Evolutionary conservation across 345 rosid genomes (phyloP), one percentile per base, ranked within the genome.

Genomic region (Salix arbutifolia): DNA sequence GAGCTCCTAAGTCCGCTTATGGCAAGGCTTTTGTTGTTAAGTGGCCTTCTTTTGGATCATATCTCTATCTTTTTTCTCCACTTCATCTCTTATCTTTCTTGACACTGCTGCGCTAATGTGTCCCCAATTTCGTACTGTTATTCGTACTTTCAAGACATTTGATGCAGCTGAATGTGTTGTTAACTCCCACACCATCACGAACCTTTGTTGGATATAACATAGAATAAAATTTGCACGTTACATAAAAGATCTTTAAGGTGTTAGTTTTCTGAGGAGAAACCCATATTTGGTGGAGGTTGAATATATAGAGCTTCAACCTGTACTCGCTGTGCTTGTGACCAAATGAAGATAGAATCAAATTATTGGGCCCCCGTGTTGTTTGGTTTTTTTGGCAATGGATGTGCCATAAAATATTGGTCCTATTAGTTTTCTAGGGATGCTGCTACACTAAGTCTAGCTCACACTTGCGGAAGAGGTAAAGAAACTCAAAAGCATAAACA

Each of bases 111-210:
- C 40, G n/a, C 61, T 35, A 46, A n/a, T 70, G 69, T 50, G 71
- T 33, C 23, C 69, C 50, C 25, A 72, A 16, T 82, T 62, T 42
- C 74, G 21, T 69, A 61, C 2, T 61, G 44, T 30, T 69, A 3
- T 69, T 35, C 4, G 50, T 69, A n/a, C 44, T 66, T 69, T 37
- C 35, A 30, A 61, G 70, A 52, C 56, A 69, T 69, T 33, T 40
- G 67, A 74, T 37, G 83, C 75, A 25, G 85, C 78, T 77, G 76
- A 74, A 70, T 64, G 68, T 81, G 85, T 76, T 87, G 82, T 71
- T 80, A 75, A 72, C 35, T 74, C 42, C 67, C 83, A 65, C 58
- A 68, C 73, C 61, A 70, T 19, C 80, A 80, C 69, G 26, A 74
- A 30, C 80, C 71, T 64, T 30, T 48, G 66, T 58, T 56, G 77